Evolutionary conservation across 179 eudicot species (phyloP).

Genomic region (Patellifolia procumbens): DNA sequence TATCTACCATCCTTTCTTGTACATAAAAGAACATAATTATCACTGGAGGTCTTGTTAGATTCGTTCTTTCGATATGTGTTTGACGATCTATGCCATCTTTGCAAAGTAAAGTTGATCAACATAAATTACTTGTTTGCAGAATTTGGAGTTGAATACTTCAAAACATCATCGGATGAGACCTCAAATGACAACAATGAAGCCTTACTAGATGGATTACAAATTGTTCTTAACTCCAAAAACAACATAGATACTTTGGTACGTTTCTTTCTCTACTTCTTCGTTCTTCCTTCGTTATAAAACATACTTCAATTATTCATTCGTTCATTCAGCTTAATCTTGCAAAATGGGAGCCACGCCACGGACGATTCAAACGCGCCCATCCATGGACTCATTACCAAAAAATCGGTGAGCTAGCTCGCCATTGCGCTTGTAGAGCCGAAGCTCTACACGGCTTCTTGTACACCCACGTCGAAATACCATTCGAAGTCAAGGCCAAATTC

Average conservation of each 20-base stretch:
- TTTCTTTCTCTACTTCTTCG: neutral
- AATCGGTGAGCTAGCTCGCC: neutral
- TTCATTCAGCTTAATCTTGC: neutral
- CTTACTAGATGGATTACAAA: neutral
- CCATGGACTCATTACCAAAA: slow-evolving; percentile 19
- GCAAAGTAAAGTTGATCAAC: too few relatives aligned
- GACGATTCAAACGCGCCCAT: neutral
- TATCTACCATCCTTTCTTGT: too few relatives aligned
- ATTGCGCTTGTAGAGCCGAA: slow-evolving; percentile 9
- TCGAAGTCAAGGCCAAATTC: slow-evolving; percentile 14
- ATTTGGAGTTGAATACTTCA: slow-evolving; percentile 12
- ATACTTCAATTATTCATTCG: neutral
- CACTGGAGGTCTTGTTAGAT: too few relatives aligned
- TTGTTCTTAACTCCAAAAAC: slow-evolving; percentile 6
- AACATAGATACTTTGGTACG: slow-evolving; percentile 5
- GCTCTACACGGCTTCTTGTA: neutral
- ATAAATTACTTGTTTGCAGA: neutral
- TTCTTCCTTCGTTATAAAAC: neutral
- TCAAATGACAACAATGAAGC: neutral
- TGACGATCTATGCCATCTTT: too few relatives aligned
- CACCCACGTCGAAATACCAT: neutral
- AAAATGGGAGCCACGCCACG: slow-evolving; percentile 12
- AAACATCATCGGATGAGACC: neutral
- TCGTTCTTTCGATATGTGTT: too few relatives aligned
- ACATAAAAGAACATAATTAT: too few relatives aligned